Conservation (phyloP, 352 stramenopile genomes). For the Peronospora farinosa region DNA sequence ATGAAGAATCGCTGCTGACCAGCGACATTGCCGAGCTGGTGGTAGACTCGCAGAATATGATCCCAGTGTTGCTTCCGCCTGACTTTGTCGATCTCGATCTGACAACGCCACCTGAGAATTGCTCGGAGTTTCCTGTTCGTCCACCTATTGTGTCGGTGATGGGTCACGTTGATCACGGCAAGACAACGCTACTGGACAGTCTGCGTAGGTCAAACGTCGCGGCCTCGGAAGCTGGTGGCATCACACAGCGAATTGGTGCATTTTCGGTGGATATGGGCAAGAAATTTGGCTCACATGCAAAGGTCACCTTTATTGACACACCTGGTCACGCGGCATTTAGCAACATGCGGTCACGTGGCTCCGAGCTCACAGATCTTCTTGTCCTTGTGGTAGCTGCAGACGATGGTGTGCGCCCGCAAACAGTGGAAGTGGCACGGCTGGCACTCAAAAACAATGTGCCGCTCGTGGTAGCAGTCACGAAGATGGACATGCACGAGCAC, state of each 20-base stretch:
- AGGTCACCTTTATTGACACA: constrained; percentile 99
- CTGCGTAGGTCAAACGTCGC: constrained; percentile 90
- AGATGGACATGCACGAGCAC: constrained; percentile 89
- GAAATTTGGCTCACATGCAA: constrained; percentile 48
- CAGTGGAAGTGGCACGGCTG: constrained; percentile 91
- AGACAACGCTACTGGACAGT: constrained; percentile 98
- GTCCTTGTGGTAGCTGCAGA: constrained; percentile 97
- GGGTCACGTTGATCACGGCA: constrained; percentile 99
- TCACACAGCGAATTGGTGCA: constrained; percentile 97
- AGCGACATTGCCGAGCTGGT: constrained; percentile 76
- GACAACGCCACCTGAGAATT: constrained; percentile 54
- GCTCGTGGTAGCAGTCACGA: constrained; percentile 96
- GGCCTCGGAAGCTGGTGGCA: constrained; percentile 94
- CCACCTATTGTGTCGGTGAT: constrained; percentile 98
- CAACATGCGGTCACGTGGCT: constrained; percentile 94
- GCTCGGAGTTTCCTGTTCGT: constrained; percentile 56
- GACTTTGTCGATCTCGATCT: constrained; percentile 80
- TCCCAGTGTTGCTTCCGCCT: constrained; percentile 71
- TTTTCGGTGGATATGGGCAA: constrained; percentile 94
- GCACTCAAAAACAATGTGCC: constrained; percentile 93
- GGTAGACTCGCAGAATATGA: constrained; percentile 80
- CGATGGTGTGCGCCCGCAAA: constrained; percentile 98
- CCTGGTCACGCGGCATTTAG: constrained; percentile 98
- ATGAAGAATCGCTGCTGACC: constrained; percentile 64
- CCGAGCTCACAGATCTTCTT: constrained; percentile 97